Evolutionary conservation across 208 protist species (phyloP).

Genomic region (Trypanosoma theileri): DNA sequence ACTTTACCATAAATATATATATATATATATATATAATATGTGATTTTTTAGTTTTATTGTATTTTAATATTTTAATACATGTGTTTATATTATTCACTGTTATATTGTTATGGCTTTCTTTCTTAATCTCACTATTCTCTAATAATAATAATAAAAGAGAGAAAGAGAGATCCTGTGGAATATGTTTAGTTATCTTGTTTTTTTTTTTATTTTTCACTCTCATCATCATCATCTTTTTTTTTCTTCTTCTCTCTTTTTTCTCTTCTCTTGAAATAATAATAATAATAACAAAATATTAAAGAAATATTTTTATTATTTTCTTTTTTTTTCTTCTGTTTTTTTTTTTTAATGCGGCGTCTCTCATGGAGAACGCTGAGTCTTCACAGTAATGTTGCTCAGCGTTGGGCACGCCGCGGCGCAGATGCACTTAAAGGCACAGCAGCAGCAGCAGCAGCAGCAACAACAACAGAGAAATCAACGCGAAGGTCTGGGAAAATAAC

Average conservation of each 20-base stretch:
- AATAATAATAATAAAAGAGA: too few species aligned
- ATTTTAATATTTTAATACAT: background rate
- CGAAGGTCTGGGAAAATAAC: too few species aligned
- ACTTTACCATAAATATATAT: too few species aligned
- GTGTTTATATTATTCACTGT: too few species aligned
- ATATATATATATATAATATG: background rate
- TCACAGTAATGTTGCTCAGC: background rate
- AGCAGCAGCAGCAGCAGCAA: background rate
- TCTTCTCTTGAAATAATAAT: constrained; percentile 1
- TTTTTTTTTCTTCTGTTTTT: constrained; percentile 3
- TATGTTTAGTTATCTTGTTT: background rate
- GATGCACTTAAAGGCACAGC: background rate
- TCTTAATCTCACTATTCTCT: too few species aligned
- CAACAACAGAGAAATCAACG: background rate
- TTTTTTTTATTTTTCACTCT: constrained; percentile 12
- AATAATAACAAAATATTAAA: background rate
- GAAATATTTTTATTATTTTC: constrained; percentile 4
- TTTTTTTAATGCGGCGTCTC: constrained; percentile 16
- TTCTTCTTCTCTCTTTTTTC: constrained; percentile 8
- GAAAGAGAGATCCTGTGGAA: too few species aligned
- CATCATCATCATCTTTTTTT: constrained; percentile 10
- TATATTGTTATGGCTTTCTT: too few species aligned
- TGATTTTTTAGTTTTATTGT: background rate
- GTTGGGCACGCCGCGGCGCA: background rate
- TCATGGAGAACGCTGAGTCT: background rate